Evolutionary conservation across 371 early-diverging fungal species (phyloP).

Genomic region (Mucor velutinosus): DNA sequence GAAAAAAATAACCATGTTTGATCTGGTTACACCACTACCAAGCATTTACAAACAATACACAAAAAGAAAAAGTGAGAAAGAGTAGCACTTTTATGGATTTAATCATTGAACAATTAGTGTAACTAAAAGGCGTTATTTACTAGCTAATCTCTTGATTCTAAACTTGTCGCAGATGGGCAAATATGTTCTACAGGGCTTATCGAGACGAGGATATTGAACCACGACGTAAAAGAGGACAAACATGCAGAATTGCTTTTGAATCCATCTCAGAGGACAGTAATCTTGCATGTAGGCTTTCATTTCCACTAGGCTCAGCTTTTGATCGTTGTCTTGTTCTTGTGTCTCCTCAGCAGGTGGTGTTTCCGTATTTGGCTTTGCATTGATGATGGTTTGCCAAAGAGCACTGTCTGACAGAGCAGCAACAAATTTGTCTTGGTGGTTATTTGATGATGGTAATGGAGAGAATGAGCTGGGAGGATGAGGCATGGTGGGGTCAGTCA

Average conservation of each 20-base stretch:
- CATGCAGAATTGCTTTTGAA: conserved; percentile 38
- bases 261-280: conserved; percentile 34
- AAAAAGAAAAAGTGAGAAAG: not conserved
- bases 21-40: not conserved
- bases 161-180: conserved; percentile 43
- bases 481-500: not conserved
- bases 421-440: not conserved
- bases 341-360: not conserved
- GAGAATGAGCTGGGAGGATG: not conserved
- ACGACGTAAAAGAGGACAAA: conserved; percentile 36
- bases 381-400: not conserved
- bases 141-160: conserved; percentile 12
- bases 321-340: not conserved
- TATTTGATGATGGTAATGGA: not conserved
- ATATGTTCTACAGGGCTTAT: conserved; percentile 25
- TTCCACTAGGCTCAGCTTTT: not conserved
- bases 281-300: not conserved
- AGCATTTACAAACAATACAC: not conserved
- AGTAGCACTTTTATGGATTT: not conserved
- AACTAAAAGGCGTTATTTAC: not conserved
- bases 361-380: not conserved
- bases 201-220: conserved; percentile 36
- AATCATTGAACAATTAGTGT: not conserved
- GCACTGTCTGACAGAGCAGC: not conserved
- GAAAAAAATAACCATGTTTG: not conserved